Evolutionary conservation across 2,329 filamentous ascomycete genomes (phyloP).

Genomic region (Colletotrichum theobromicola): DNA sequence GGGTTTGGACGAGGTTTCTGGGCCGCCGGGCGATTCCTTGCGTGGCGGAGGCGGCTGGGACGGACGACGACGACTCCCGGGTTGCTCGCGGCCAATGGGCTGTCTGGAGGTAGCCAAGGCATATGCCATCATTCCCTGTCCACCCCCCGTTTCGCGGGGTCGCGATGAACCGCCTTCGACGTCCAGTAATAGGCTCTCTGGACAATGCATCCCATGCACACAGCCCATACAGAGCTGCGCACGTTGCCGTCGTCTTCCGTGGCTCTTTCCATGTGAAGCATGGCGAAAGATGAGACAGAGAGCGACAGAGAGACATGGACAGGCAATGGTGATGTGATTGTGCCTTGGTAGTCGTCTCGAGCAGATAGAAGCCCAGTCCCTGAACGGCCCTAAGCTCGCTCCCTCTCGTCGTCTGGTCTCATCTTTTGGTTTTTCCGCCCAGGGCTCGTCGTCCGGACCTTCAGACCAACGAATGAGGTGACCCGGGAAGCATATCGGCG

Average conservation of each 20-base stretch:
- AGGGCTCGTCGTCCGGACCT: slow-evolving; percentile 1
- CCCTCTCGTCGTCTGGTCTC: slow-evolving; percentile 14
- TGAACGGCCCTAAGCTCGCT: background rate
- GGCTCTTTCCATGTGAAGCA: background rate
- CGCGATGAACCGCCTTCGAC: background rate
- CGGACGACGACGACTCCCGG: background rate
- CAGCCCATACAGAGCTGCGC: background rate
- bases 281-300: background rate
- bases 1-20: background rate
- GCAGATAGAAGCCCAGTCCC: background rate
- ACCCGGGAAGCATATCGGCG: background rate
- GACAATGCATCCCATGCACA: background rate
- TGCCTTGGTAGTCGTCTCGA: background rate
- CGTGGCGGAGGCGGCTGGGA: slow-evolving; percentile 5
- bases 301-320: background rate
- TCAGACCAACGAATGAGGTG: background rate
- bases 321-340: background rate
- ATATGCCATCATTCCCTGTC: slow-evolving; percentile 10
- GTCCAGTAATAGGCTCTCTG: background rate
- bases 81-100: background rate
- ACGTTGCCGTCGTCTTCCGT: background rate
- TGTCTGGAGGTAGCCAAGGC: background rate
- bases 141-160: slow-evolving; percentile 12
- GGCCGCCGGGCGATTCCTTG: background rate
- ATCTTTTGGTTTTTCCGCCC: background rate